Conservation (phyloP, 768 basidiomycete genomes). For the Hygrophorus russula region DNA sequence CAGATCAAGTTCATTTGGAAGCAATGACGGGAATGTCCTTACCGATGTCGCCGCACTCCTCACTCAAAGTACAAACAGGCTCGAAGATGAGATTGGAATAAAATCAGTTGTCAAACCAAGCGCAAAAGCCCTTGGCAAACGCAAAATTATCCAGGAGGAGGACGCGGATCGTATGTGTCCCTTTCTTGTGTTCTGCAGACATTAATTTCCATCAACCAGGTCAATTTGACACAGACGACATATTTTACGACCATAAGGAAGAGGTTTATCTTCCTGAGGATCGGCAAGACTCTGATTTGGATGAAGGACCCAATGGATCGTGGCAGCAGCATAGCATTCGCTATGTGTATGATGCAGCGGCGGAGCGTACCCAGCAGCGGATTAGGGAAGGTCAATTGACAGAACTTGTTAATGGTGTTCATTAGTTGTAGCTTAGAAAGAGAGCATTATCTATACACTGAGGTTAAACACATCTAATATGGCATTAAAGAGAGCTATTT, state of each 20-base stretch:
- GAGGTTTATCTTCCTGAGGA: slow-evolving; percentile 22
- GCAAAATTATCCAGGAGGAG: slow-evolving; percentile 46
- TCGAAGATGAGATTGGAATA: slow-evolving; percentile 20
- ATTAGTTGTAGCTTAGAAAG: slow-evolving; percentile 17
- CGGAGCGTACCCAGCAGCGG: slow-evolving; percentile 61
- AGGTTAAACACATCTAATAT: background rate
- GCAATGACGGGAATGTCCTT: slow-evolving; percentile 10
- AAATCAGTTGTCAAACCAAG: slow-evolving; percentile 51
- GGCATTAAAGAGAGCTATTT: slow-evolving; percentile 22
- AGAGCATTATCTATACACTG: background rate
- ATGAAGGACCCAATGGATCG: slow-evolving; percentile 24
- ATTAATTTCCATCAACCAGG: slow-evolving; percentile 16
- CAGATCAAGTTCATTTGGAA: slow-evolving; percentile 5
- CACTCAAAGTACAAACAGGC: slow-evolving; percentile 3
- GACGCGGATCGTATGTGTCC: slow-evolving; percentile 33
- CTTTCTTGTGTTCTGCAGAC: background rate
- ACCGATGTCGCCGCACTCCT: slow-evolving; percentile 11
- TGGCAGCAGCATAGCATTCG: slow-evolving; percentile 40
- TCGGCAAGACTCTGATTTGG: slow-evolving; percentile 38
- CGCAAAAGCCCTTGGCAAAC: slow-evolving; percentile 83
- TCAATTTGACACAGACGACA: slow-evolving; percentile 44
- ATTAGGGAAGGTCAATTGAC: slow-evolving; percentile 30
- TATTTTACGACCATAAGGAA: slow-evolving; percentile 28
- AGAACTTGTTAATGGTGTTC: slow-evolving; percentile 33
- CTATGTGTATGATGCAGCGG: slow-evolving; percentile 90